Evolutionary conservation across 441 rosid species (phyloP).

Genomic region (Flueggea neowawraea): DNA sequence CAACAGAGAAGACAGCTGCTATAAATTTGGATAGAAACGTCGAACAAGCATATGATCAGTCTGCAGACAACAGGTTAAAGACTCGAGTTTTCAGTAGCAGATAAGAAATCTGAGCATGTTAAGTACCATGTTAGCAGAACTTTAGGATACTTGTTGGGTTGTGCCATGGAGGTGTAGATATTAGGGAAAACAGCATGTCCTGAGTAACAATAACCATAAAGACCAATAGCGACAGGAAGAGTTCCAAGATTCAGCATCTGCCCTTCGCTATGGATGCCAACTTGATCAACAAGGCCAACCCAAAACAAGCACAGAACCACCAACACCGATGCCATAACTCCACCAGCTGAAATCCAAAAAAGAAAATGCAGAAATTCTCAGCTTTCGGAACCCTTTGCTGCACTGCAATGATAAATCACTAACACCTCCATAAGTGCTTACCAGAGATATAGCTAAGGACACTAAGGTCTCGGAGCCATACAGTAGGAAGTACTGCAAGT

Average conservation of each 20-base stretch:
- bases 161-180: conserved; percentile 88
- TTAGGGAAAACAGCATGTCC: conserved; percentile 98
- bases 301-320: conserved; percentile 85
- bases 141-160: conserved; percentile 59
- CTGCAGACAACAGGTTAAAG: too few relatives aligned
- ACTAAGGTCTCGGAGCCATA: conserved; percentile 87
- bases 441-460: conserved; percentile 90
- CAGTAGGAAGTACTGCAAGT: conserved; percentile 84
- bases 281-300: conserved; percentile 76
- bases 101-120: background rate
- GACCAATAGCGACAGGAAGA: conserved; percentile 91
- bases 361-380: background rate
- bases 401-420: background rate
- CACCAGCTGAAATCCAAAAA: conserved; percentile 61
- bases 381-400: too few relatives aligned
- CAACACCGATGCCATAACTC: conserved; percentile 76
- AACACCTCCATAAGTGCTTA: conserved; percentile 19
- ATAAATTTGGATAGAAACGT: background rate
- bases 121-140: conserved; percentile 69
- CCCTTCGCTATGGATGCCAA: conserved; percentile 59
- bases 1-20: background rate
- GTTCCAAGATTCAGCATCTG: conserved; percentile 58
- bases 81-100: too few relatives aligned
- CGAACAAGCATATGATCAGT: too few relatives aligned
- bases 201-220: conserved; percentile 87